Percentiles rank a stretch among this genome's conserved stretches.
phyloP scores from a whole-genome alignment of 768 basidiomycete species.

The Tremella yokohamensis region DNA sequence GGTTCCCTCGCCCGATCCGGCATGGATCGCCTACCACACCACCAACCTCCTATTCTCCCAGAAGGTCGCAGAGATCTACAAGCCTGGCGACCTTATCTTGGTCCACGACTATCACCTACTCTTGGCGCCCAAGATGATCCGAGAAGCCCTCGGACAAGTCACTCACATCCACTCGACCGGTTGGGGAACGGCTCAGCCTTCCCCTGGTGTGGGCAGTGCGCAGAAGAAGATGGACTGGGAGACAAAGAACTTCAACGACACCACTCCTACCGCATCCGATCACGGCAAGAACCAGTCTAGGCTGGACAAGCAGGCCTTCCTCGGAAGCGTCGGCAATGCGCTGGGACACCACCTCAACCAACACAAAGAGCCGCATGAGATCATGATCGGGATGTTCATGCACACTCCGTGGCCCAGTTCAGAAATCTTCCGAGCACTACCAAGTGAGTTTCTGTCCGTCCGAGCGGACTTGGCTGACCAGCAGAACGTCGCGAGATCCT shows the following conservation, averaged over 20 bases:
- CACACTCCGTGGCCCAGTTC: conserved; percentile 97
- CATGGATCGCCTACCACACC: conserved; percentile 72
- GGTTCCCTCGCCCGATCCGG: conserved; percentile 71
- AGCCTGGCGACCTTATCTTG: conserved; percentile 80
- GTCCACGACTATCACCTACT: conserved; percentile 90
- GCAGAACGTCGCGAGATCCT: conserved; percentile 83
- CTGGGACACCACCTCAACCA: conserved; percentile 29
- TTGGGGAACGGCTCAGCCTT: conserved; percentile 26
- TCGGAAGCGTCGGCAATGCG: conserved; percentile 39
- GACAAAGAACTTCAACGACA: conserved; percentile 8
- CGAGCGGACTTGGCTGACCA: conserved; percentile 11
- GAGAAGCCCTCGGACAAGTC: conserved; percentile 58
- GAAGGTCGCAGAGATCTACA: conserved; percentile 70
- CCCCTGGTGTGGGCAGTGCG: conserved; percentile 27
- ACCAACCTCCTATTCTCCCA: conserved; percentile 85
- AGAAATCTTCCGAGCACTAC: conserved; percentile 91
- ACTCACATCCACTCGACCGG: conserved; percentile 16
- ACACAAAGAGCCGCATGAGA: conserved; percentile 55
- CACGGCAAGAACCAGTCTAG: conserved; percentile 11
- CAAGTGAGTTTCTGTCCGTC: conserved; percentile 58
- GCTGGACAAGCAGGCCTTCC: conserved; percentile 21
- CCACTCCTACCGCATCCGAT: conserved; percentile 7
- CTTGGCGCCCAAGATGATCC: conserved; percentile 78
- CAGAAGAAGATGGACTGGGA: conserved; percentile 42
- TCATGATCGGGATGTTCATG: conserved; percentile 82